Evolutionary conservation across 768 basidiomycete species (phyloP), one percentile per base, ranked within the genome.

Genomic region (Phaeotremella skinneri): DNA sequence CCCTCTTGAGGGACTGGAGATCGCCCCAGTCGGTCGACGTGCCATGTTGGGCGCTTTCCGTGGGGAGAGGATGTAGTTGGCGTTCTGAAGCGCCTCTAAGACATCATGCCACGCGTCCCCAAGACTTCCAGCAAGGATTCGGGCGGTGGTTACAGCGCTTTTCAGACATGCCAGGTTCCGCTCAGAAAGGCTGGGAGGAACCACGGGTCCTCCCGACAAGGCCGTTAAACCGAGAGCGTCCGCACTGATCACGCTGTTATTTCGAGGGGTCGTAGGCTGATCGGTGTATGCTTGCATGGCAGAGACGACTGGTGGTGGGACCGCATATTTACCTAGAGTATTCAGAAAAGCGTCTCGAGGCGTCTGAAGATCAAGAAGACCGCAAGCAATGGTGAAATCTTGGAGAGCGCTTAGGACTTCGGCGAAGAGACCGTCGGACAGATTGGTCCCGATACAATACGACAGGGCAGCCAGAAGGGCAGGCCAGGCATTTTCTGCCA

Each of bases 341-440:
- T 85, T 88, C 71, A 97, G 85, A 79, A 99, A 92, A 0, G 94
- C 93, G 61, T 97, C 92, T 20, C 94, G 84, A 0, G 93, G 91
- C 0, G 91, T 97, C 0, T 81, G 79, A 0, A 97, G 81, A 1
- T 85, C 85, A n/a, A 97, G 83, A 79, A 91, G 88, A 20, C 93
- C 94, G 23, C 90, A 86, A 1, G 90, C 89, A 57, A 89, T 87
- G 2, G 89, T 87, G 78, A 97, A 83, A 5, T 87, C 84, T 67
- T 93, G 89, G 60, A 90, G 85, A 59, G 88, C 87, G 2, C 84
- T 82, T 3, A 96, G 81, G 4, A 89, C 87, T 47, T 93, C 91
- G 9, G 87, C 85, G 72, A 98, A 97, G 2, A 97, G 84, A 48
- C 89, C 86, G 67, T 94, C 91, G 0, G 91, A 91, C 16, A 99